Evolutionary conservation across 257 asterid genomes (phyloP), one percentile per base, ranked within the genome.

Genomic region (Solanum dulcamara): DNA sequence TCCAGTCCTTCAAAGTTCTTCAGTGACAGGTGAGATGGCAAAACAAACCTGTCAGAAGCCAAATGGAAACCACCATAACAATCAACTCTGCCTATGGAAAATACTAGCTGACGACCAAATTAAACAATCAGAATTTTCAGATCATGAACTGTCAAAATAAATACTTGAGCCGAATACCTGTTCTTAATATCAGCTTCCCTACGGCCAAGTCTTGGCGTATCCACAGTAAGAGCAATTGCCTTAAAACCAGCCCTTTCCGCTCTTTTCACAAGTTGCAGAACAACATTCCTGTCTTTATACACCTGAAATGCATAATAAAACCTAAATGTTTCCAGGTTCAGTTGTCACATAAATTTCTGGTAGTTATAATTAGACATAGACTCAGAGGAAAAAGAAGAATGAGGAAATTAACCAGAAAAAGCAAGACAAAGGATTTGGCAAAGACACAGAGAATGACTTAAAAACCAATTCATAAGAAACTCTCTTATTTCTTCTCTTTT

Each of bases 181-280:
- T 95, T 95, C 91, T 93, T 95, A 68, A 95, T 95, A 87, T 95
- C 98, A 83, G 96, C 95, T 91, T 95, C 98, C 90, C 98, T 91
- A 79, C 97, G 92, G n/a, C 98, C 98, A 28, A 94, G 92, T 57
- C 93, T 89, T 35, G 98, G 98, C 42, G 98, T 91, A 90, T 95
- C 98, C 22, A 90, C 98, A 33, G 98, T 95, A 57, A 95, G 94
- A 72, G 86, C 97, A 81, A 95, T 92, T 62, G 96, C 98, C 92
- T 93, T 93, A 88, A 90, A 94, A 57, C 98, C 98, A n/a, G 97
- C 96, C 20, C 81, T 88, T 88, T 95, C 96, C 33, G 98, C 98
- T 88, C 96, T 91, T 87, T 88, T 90, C 83, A 94, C 93, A 35
- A 95, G 94, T 84, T 93, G 97, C 30, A 38, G 68, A 85, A 93